phyloP scores from a whole-genome alignment of 176 grass and related monocot species.

The Aegilops umbellulata region DNA sequence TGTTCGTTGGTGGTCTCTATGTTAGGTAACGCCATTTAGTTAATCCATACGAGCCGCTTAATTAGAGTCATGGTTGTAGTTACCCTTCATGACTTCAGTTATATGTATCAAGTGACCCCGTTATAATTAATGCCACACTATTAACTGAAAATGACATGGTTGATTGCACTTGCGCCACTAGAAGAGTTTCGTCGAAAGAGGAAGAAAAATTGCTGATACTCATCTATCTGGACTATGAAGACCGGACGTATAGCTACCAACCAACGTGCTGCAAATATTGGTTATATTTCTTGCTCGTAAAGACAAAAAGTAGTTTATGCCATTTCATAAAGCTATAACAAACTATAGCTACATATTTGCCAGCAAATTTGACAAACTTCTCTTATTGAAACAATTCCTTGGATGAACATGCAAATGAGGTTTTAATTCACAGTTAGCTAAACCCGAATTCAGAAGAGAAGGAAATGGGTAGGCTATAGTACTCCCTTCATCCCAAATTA shows the following conservation, averaged over 20 bases:
- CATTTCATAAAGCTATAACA: background rate
- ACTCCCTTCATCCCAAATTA: too few relatives aligned
- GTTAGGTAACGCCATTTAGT: constrained; percentile 27
- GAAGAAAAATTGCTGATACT: background rate
- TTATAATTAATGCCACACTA: constrained; percentile 7
- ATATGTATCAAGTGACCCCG: background rate
- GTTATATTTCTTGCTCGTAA: background rate
- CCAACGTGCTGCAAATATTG: background rate
- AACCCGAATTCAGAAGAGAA: background rate
- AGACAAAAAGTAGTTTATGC: background rate
- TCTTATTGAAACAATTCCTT: background rate
- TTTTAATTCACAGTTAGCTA: background rate
- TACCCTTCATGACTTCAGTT: constrained; percentile 1
- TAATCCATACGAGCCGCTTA: background rate
- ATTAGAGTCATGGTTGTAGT: constrained; percentile 13
- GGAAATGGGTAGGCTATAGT: background rate
- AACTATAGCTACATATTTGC: background rate
- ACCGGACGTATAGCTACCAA: background rate
- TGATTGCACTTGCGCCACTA: background rate
- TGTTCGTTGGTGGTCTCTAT: constrained; percentile 3
- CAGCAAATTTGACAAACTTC: background rate
- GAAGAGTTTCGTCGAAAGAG: background rate
- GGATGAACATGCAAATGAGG: background rate
- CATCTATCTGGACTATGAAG: too few relatives aligned
- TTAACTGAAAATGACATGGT: constrained; percentile 6